Evolutionary conservation across 2,329 filamentous ascomycete species (phyloP), one percentile per base, ranked within the genome.

Genomic region (Eutypa lata): DNA sequence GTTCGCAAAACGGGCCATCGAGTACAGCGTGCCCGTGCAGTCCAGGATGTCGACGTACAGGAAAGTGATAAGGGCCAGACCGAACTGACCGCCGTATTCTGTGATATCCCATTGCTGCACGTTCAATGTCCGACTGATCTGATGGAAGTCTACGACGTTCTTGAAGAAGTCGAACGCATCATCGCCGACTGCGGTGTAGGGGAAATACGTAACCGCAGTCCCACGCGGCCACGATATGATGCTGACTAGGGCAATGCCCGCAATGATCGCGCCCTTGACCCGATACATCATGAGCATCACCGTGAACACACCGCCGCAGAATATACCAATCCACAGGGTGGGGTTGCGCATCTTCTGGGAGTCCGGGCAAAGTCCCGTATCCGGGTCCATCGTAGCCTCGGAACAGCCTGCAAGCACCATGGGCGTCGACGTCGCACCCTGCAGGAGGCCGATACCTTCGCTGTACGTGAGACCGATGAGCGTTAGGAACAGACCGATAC

Each of bases 21-120:
- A 89, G 73, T 95, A 96, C 54, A 95, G 75, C 1, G 90, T 95
- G 61, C 90, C 91, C 0, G 91, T 96, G 59, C 84, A 87, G 70
- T 95, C 91, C 44, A 96, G 82, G 56, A 96, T 93, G 64, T 96
- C 91, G 59, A 95, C 90, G 64, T 96, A 95, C 21, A 95, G 78
- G 73, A 96, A 95, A 2, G 91, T 95, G 69, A 95, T 86, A 58
- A 95, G 84, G 0, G 91, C 91, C 48, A 94, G 78, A 26, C 87
- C 89, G 64, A 95, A 95, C 65, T 94, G 86, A 3, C 83, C 83
- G 11, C 87, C 85, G 53, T 90, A 84, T 4, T 76, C 76, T 7
- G 78, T 73, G 22, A 95, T 76, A 61, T 88, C 75, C 87, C 89
- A 96, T 53, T 90, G 75, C 65, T 91, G 88, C 1, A 86, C 90